Evolutionary conservation across 371 early-diverging fungal species (phyloP).

Genomic region (Actinomortierella wolfii): DNA sequence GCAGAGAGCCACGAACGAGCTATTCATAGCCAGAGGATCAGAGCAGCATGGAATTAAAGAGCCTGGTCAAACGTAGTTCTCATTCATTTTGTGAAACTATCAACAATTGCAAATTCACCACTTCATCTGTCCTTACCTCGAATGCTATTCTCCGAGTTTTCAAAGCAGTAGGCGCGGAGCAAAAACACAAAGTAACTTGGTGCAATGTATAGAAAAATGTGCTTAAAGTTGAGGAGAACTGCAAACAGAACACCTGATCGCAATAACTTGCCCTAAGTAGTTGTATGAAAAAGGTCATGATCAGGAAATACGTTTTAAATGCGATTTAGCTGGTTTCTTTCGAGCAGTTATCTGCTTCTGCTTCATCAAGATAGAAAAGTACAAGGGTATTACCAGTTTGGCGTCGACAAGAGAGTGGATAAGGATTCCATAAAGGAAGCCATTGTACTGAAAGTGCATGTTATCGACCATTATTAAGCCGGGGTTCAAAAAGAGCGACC

Average conservation of each 20-base stretch:
- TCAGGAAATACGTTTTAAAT: background rate
- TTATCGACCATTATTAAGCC: constrained; percentile 88
- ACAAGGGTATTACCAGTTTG: constrained; percentile 57
- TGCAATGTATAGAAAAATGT: constrained; percentile 94
- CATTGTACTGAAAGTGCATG: constrained; percentile 98
- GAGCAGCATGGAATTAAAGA: too few species aligned
- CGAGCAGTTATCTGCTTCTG: background rate
- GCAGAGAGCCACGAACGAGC: constrained; percentile 44
- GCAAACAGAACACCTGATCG: constrained; percentile 86
- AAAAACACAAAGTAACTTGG: constrained; percentile 94
- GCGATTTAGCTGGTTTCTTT: constrained; percentile 3
- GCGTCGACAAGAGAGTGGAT: constrained; percentile 79
- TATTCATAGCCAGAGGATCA: background rate
- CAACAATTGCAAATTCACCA: too few species aligned
- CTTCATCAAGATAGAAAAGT: background rate
- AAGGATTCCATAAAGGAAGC: constrained; percentile 89
- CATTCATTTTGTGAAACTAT: too few species aligned
- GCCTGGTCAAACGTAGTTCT: too few species aligned
- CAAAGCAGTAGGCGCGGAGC: constrained; percentile 82
- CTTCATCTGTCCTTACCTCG: too few species aligned
- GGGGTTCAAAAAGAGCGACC: constrained; percentile 77
- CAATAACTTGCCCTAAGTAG: constrained; percentile 59
- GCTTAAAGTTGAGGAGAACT: constrained; percentile 91
- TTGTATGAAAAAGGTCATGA: background rate
- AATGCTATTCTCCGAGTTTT: constrained; percentile 32